Conservation (phyloP, 495 filamentous ascomycete species). For the Hyaloscypha hepaticicola region DNA sequence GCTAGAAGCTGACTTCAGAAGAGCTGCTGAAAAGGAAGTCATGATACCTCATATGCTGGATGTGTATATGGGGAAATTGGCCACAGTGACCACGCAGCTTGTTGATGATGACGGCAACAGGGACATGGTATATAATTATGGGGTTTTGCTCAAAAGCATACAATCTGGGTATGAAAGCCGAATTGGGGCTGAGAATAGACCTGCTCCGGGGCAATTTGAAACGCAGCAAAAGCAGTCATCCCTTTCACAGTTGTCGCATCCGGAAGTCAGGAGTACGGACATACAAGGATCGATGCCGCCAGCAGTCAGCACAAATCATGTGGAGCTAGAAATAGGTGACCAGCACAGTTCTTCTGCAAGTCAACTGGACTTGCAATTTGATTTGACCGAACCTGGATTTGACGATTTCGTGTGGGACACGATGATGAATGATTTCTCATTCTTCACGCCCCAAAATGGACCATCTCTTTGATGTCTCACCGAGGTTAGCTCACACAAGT, state of each 20-base stretch:
- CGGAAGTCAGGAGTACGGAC: slow-evolving; percentile 20
- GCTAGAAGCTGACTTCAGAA: slow-evolving; percentile 18
- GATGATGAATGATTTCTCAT: slow-evolving; percentile 21
- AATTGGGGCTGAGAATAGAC: slow-evolving; percentile 21
- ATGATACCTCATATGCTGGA: slow-evolving; percentile 19
- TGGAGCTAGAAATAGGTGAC: slow-evolving; percentile 18
- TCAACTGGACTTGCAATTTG: slow-evolving; percentile 19
- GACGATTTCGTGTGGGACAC: slow-evolving; percentile 18
- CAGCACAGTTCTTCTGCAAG: slow-evolving; percentile 19
- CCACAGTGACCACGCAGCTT: slow-evolving; percentile 18
- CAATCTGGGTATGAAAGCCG: slow-evolving; percentile 19
- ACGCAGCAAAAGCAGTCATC: slow-evolving; percentile 15
- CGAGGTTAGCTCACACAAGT: slow-evolving; percentile 17
- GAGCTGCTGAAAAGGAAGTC: slow-evolving; percentile 22
- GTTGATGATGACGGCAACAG: slow-evolving; percentile 19
- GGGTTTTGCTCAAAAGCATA: slow-evolving; percentile 16
- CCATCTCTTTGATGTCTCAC: slow-evolving; percentile 16
- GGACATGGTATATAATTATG: slow-evolving; percentile 17
- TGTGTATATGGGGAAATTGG: slow-evolving; percentile 21
- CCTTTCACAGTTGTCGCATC: slow-evolving; percentile 17
- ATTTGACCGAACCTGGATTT: slow-evolving; percentile 20
- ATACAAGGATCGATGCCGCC: slow-evolving; percentile 19
- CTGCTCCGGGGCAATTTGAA: slow-evolving; percentile 19
- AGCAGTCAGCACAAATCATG: slow-evolving; percentile 19
- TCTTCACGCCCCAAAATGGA: slow-evolving; percentile 12